These are phyloP conservation scores for Pleurotus citrinopileatus DNA, from an alignment of 768 basidiomycete species.

Conservation along the genomic window DNA sequence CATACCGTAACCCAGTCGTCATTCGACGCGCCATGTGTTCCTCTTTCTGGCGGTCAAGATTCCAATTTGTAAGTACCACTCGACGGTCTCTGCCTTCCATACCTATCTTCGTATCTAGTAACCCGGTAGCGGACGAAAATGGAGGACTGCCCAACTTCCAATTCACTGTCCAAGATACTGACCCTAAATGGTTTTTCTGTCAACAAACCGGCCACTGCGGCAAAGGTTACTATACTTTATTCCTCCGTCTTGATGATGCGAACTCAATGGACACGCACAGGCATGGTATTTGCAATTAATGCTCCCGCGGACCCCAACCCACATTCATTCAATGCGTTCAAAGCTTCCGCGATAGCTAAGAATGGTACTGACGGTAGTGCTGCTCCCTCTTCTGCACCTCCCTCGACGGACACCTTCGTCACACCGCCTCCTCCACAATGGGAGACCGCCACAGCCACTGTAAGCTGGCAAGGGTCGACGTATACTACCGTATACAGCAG, in stretches of 20 bases:
- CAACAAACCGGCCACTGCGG: slow-evolving; percentile 53
- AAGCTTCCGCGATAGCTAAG: slow-evolving; percentile 40
- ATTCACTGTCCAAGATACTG: slow-evolving; percentile 36
- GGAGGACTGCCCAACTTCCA: slow-evolving; percentile 34
- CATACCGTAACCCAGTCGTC: slow-evolving; percentile 48
- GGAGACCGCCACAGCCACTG: slow-evolving; percentile 37
- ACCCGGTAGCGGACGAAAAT: slow-evolving; percentile 39
- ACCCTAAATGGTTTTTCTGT: slow-evolving; percentile 60
- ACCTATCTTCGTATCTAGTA: slow-evolving; percentile 14
- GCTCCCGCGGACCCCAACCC: slow-evolving; percentile 35
- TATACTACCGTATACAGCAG: slow-evolving; percentile 40
- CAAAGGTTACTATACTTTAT: slow-evolving; percentile 22
- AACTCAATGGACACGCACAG: slow-evolving; percentile 18
- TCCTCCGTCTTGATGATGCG: neutral
- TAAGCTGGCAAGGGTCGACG: slow-evolving; percentile 27
- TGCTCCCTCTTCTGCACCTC: slow-evolving; percentile 15
- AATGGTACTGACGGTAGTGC: slow-evolving; percentile 22
- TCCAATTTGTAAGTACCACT: slow-evolving; percentile 35
- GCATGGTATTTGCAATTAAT: slow-evolving; percentile 72
- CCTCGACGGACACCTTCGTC: slow-evolving; percentile 19
- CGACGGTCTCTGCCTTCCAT: neutral
- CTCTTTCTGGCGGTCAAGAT: slow-evolving; percentile 25
- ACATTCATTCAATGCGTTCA: slow-evolving; percentile 47
- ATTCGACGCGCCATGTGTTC: slow-evolving; percentile 34
- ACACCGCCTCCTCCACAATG: slow-evolving; percentile 33